Evolutionary conservation across 805 yeast genomes (phyloP).

Genomic region (Wickerhamomyces chaumierensis): DNA sequence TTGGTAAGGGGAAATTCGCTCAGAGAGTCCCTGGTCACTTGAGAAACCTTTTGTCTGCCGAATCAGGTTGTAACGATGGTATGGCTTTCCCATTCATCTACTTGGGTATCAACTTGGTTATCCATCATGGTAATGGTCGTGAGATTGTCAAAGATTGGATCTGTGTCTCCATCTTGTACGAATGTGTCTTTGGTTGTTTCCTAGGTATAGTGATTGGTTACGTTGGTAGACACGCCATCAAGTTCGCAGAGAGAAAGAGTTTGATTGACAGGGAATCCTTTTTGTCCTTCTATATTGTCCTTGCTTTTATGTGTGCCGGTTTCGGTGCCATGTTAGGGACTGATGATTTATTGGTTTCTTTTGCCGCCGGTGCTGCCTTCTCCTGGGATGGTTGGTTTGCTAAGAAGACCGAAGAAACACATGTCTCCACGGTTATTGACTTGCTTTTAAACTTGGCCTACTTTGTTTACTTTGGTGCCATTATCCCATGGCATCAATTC

Average conservation of each 20-base stretch:
- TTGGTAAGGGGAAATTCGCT: constrained; percentile 87
- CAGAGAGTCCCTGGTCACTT: constrained; percentile 88
- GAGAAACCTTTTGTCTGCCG: constrained; percentile 73
- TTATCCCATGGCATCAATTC: constrained; percentile 79
- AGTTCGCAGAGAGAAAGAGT: constrained; percentile 56
- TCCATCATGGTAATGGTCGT: constrained; percentile 53
- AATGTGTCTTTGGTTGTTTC: constrained; percentile 69
- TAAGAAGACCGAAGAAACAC: constrained; percentile 69
- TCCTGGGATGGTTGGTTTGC: constrained; percentile 93
- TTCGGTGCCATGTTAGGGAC: constrained; percentile 80
- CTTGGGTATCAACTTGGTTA: constrained; percentile 55
- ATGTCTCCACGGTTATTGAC: constrained; percentile 86
- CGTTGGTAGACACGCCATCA: constrained; percentile 55
- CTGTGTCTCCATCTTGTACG: constrained; percentile 63
- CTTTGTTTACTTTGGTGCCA: constrained; percentile 84
- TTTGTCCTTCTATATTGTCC: constrained; percentile 69
- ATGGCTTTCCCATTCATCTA: constrained; percentile 90
- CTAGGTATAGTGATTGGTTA: constrained; percentile 69
- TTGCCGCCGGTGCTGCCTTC: constrained; percentile 89
- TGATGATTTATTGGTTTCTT: constrained; percentile 80
- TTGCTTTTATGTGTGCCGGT: constrained; percentile 82
- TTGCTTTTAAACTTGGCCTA: constrained; percentile 72
- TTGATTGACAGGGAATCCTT: constrained; percentile 84
- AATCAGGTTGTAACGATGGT: constrained; percentile 88
- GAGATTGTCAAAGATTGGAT: constrained; percentile 76